Evolutionary conservation across 805 yeast species (phyloP).

Genomic region (Candida methanosorbosa): DNA sequence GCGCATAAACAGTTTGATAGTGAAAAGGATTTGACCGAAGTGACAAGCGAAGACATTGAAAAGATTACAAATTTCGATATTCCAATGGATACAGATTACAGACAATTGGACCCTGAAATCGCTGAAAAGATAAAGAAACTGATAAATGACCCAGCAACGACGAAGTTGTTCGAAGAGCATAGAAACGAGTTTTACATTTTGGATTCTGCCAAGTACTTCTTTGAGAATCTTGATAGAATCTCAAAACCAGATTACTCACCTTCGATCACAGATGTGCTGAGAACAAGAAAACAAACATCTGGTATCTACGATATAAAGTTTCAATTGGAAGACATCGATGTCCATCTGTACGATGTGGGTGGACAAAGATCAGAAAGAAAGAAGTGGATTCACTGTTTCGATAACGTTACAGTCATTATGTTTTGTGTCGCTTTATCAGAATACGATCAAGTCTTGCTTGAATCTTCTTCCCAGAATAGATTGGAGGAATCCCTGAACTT

Average conservation of each 20-base stretch:
- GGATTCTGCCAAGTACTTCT: slow-evolving; percentile 79
- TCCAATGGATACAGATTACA: slow-evolving; percentile 43
- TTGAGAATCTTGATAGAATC: slow-evolving; percentile 58
- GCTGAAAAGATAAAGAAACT: slow-evolving; percentile 41
- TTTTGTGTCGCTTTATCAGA: slow-evolving; percentile 90
- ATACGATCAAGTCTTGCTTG: slow-evolving; percentile 80
- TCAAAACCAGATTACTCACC: slow-evolving; percentile 58
- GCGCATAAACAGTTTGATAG: slow-evolving; percentile 51
- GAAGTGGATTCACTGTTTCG: slow-evolving; percentile 97
- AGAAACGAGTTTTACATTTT: slow-evolving; percentile 69
- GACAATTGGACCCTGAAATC: slow-evolving; percentile 38
- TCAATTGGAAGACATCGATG: slow-evolving; percentile 57
- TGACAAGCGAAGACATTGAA: slow-evolving; percentile 31
- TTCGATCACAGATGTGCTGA: slow-evolving; percentile 63
- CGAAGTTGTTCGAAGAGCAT: slow-evolving; percentile 45
- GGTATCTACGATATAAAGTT: slow-evolving; percentile 84
- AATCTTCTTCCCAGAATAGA: slow-evolving; percentile 67
- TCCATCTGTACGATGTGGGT: slow-evolving; percentile 79
- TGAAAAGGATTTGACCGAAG: slow-evolving; percentile 23
- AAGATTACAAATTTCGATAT: slow-evolving; percentile 36
- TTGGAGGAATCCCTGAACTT: slow-evolving; percentile 74
- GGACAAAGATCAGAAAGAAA: slow-evolving; percentile 94
- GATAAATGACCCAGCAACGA: slow-evolving; percentile 52
- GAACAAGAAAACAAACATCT: slow-evolving; percentile 87
- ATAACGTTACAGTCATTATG: slow-evolving; percentile 80